Evolutionary conservation across 352 stramenopile species (phyloP), one percentile per base, ranked within the genome.

Genomic region (Phytophthora podocarpi): DNA sequence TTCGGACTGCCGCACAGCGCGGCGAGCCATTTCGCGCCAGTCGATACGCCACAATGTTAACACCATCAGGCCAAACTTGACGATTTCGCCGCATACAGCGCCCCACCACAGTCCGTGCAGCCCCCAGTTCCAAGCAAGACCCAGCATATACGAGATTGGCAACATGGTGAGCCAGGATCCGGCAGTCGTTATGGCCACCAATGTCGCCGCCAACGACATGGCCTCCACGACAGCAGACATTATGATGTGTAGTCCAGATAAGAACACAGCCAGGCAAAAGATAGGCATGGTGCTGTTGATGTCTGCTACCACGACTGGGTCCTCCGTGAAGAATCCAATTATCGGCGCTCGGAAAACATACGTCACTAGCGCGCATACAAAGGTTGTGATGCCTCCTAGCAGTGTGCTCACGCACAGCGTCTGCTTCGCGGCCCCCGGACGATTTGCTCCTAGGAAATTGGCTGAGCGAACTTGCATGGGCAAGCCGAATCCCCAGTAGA

Each of bases 401-500:
- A 85, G 63, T 28, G 90, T 91, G 16, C 84, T 85, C 12, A 91
- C 82, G 10, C 65, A 70, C 5, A 91, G 69, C 16, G 80, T 90
- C 31, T 82, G 80, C 47, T 89, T 72, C 1, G 84, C 84, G 0
- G 73, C 66, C 32, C 76, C 70, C 0, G 84, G 84, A 3, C 80
- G 78, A 46, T 91, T 88, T 24, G 82, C 83, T 5, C 85, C 85
- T 12, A 94, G 59, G 31, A 90, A 92, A 56, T 94, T 94, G 34
- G 85, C 85, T 0, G 72, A 72, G 15, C 83, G 80, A 35, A 94
- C 85, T 59, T 94, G 85, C 34, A 85, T 91, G 13, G 85, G 81
- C 20, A 91, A 70, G 8, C 80, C 85, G 68, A 94, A 91, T 50
- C 85, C 85, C 85, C 85, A 94, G 59, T 90, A 94, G 46, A 95